A percentile compares a stretch with the other conserved stretches of the same genome.
Conservation (phyloP, 192 early-diverging fungal species). For the Coemansia sp. region DNA sequence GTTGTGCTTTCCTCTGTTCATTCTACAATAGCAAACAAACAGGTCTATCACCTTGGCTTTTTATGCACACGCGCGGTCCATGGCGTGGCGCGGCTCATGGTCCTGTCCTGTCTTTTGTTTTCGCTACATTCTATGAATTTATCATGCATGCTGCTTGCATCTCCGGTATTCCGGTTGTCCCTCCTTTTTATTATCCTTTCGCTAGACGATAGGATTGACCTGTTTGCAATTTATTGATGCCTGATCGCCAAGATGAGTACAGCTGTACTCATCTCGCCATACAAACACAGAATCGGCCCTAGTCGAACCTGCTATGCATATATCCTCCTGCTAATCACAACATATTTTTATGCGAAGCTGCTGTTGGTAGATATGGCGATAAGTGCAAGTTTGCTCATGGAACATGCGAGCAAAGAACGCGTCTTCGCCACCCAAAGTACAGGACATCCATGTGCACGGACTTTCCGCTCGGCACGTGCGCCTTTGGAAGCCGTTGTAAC, state of each 20-base stretch:
- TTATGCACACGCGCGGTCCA: not conserved
- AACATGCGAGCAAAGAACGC: constrained; percentile 70
- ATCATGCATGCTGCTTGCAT: constrained; percentile 1
- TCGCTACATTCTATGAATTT: not conserved
- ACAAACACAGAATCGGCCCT: not conserved
- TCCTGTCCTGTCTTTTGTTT: not conserved
- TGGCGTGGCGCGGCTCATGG: not conserved
- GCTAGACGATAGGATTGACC: not conserved
- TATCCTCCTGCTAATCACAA: not conserved
- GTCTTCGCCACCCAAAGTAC: constrained; percentile 90
- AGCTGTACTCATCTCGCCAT: not conserved
- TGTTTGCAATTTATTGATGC: not conserved
- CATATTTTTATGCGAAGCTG: not conserved
- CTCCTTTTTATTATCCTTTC: not conserved
- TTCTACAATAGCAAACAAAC: not conserved
- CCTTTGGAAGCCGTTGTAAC: constrained; percentile 93
- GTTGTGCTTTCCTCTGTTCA: not conserved
- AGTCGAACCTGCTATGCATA: not conserved
- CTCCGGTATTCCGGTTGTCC: constrained; percentile 3
- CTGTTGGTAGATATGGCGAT: constrained; percentile 72
- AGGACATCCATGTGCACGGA: constrained; percentile 95
- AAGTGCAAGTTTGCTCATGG: constrained; percentile 97
- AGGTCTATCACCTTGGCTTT: not conserved
- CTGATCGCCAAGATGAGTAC: not conserved
- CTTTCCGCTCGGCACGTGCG: constrained; percentile 87